Conservation (phyloP, 2,329 filamentous ascomycete genomes). For the Hymenoscyphus albidus region DNA sequence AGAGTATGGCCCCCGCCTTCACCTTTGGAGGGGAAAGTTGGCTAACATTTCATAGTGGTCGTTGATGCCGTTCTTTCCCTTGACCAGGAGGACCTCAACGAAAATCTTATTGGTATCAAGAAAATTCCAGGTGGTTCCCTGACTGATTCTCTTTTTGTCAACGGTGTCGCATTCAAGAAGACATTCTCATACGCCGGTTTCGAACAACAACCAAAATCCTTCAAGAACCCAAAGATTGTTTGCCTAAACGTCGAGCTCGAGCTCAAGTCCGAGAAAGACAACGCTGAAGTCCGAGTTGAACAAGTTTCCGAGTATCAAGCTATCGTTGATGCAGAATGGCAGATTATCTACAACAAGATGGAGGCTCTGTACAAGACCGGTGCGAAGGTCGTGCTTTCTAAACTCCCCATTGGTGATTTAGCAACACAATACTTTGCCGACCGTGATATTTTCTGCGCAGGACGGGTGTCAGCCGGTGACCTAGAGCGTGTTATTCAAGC, state of each 20-base stretch:
- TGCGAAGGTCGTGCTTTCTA: conserved; percentile 95
- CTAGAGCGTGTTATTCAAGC: conserved; percentile 96
- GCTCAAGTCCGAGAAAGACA: conserved; percentile 98
- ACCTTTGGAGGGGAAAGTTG: neutral
- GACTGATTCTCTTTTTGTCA: conserved; percentile 93
- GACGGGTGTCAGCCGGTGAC: conserved; percentile 84
- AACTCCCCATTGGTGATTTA: conserved; percentile 93
- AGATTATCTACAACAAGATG: conserved; percentile 99
- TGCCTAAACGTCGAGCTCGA: conserved; percentile 98
- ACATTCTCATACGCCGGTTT: conserved; percentile 99
- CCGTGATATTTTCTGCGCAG: conserved; percentile 96
- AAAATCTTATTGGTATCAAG: conserved; percentile 97
- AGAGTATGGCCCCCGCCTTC: conserved; percentile 59
- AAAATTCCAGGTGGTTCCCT: conserved; percentile 96
- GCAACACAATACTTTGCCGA: conserved; percentile 98
- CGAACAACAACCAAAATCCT: conserved; percentile 96
- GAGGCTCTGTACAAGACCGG: conserved; percentile 91
- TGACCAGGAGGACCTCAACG: conserved; percentile 95
- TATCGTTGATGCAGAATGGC: conserved; percentile 98
- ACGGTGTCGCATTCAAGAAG: conserved; percentile 99
- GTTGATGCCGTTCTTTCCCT: conserved; percentile 93
- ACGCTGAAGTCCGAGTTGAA: conserved; percentile 95
- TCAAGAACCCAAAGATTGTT: conserved; percentile 91
- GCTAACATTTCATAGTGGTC: conserved; percentile 65
- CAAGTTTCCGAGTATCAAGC: conserved; percentile 99